Evolutionary conservation across 495 filamentous ascomycete genomes (phyloP).

Genomic region (Penicillium dipodomyicola): DNA sequence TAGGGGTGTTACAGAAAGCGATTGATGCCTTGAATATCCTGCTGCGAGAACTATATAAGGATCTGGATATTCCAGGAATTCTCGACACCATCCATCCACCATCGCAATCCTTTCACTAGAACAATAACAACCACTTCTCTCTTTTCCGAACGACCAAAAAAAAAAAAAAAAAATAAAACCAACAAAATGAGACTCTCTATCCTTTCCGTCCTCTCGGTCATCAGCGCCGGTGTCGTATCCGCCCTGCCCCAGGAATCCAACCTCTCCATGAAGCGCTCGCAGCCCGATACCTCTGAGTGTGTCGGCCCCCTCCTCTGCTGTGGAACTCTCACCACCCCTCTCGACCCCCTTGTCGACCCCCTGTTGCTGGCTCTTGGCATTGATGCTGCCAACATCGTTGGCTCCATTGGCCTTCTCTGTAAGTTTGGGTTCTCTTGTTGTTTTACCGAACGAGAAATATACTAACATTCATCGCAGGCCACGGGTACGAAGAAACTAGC

Average conservation of each 20-base stretch:
- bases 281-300: conserved; percentile 23
- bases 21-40: background rate
- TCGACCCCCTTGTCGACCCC: conserved; percentile 59
- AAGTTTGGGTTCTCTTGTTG: conserved; percentile 10
- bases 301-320: conserved; percentile 35
- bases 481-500: conserved; percentile 21
- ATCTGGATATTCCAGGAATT: conserved; percentile 7
- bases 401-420: conserved; percentile 38
- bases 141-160: conserved; percentile 1
- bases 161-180: too few species aligned
- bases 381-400: conserved; percentile 75
- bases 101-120: background rate
- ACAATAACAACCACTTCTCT: background rate
- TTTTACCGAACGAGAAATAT: background rate
- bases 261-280: conserved; percentile 11
- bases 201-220: conserved; percentile 27
- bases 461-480: conserved; percentile 23
- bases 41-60: conserved; percentile 19
- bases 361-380: conserved; percentile 76
- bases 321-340: conserved; percentile 32
- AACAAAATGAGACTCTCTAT: conserved; percentile 36
- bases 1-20: background rate
- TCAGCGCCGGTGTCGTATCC: conserved; percentile 23
- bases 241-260: conserved; percentile 12
- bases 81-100: conserved; percentile 12